Base-by-base conservation (phyloP, 768 basidiomycete species). In the Rhodotorula taiwanensis region DNA sequence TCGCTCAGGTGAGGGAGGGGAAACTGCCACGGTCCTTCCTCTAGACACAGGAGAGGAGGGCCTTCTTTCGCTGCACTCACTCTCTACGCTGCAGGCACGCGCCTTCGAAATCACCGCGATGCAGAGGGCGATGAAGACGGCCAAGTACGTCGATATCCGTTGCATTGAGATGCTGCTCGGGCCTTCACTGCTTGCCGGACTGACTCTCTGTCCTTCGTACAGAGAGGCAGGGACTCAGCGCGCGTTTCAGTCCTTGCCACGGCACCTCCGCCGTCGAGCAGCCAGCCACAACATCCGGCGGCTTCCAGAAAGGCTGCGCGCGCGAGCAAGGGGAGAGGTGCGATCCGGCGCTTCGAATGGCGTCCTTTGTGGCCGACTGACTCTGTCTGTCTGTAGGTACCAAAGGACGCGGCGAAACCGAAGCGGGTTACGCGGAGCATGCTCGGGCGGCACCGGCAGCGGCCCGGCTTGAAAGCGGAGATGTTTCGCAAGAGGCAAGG, bases 281-380 rank as follows among this genome's bases (percentile, higher is more conserved):
- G 94, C 95, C 4, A 92, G 89, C 72, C 94, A 98, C 75, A 87
- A 97, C 75, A 85, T 91, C 28, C 85, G 90, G 7, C 84, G 93
- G 16, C 89, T 99, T 34, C 94, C 94, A 3, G 74, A 82, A n/a
- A 81, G 87, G 23, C 79, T 98, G 34, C 81, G 93, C 57, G 83
- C 83, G 50, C 88, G 87, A 74, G 93, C 94, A 6, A 80, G 80
- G 25, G 80, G 84, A 33, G 94, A 98, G 81, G 93, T 90, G 71
- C 59, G 77, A 2, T 31, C 14, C n/a, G n/a, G n/a, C n/a, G n/a
- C n/a, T n/a, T n/a, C n/a, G n/a, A n/a, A n/a, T n/a, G n/a, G n/a
- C n/a, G n/a, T n/a, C n/a, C n/a, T n/a, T n/a, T n/a, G n/a, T n/a
- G n/a, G n/a, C n/a, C n/a, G n/a, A n/a, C n/a, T n/a, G 31, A 25